phyloP scores from a whole-genome alignment of 1,139 yeast species.

The Arxiozyma bovina region DNA sequence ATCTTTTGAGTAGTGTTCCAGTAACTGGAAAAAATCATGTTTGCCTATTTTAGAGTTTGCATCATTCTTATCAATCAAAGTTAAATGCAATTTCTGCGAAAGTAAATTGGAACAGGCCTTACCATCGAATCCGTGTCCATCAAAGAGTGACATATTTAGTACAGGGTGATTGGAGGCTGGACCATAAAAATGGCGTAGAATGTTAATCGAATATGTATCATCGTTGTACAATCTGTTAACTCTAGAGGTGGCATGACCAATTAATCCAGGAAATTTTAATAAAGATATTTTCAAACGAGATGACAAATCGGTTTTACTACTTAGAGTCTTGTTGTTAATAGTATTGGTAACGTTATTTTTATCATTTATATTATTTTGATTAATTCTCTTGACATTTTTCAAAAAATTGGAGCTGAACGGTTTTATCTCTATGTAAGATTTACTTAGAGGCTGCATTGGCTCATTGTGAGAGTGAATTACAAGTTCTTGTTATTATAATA shows the following conservation, averaged over 20 bases:
- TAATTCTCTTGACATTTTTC: no score
- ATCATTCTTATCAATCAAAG: slow-evolving; percentile 42
- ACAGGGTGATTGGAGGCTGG: slow-evolving; percentile 27
- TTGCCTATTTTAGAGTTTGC: slow-evolving; percentile 11
- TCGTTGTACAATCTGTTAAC: slow-evolving; percentile 74
- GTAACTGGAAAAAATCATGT: slow-evolving; percentile 32
- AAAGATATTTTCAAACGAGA: slow-evolving; percentile 11
- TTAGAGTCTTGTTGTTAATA: no score
- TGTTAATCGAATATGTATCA: slow-evolving; percentile 48
- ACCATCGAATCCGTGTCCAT: slow-evolving; percentile 82
- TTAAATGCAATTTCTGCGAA: slow-evolving; percentile 43
- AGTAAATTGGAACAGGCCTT: slow-evolving; percentile 56
- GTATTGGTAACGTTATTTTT: no score
- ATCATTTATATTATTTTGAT: no score
- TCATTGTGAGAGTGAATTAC: no score
- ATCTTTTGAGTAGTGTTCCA: slow-evolving; percentile 42
- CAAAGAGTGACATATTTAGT: slow-evolving; percentile 69
- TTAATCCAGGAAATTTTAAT: slow-evolving; percentile 25
- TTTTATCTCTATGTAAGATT: no score
- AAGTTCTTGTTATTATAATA: no score
- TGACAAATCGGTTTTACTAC: no score
- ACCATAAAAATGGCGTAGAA: slow-evolving; percentile 18
- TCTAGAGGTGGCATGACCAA: slow-evolving; percentile 74
- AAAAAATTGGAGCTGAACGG: no score
- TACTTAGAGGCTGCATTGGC: no score